These are phyloP conservation scores for Rutstroemia sp. DNA, from an alignment of 2,329 filamentous ascomycete genomes.

Conservation along the genomic window DNA sequence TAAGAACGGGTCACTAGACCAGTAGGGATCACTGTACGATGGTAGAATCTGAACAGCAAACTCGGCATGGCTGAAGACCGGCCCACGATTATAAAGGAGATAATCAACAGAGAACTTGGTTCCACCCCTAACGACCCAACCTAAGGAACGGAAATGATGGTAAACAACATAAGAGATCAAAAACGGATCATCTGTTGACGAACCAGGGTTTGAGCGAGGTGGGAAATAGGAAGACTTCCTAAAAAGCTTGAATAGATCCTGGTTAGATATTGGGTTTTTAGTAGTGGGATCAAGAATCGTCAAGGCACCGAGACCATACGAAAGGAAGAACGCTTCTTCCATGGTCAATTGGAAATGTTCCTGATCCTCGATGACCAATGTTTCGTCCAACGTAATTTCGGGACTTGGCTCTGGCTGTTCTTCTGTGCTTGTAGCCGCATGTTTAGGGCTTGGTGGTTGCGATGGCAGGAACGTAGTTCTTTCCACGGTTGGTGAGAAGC, in stretches of 20 bases:
- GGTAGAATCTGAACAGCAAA: constrained; percentile 83
- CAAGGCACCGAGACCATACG: constrained; percentile 71
- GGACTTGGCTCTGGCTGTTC: constrained; percentile 1
- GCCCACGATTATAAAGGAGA: constrained; percentile 87
- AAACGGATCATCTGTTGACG: constrained; percentile 75
- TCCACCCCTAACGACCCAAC: constrained; percentile 88
- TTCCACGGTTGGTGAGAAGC: constrained; percentile 61
- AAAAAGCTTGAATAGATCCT: constrained; percentile 3
- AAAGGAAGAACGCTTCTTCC: constrained; percentile 88
- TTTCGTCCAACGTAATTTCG: constrained; percentile 15
- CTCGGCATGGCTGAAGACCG: constrained; percentile 90
- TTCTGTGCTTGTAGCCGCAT: constrained; percentile 3
- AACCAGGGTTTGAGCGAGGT: constrained; percentile 35
- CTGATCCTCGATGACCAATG: constrained; percentile 40
- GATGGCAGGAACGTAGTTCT: constrained; percentile 54
- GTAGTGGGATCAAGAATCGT: constrained; percentile 47
- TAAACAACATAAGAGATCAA: constrained; percentile 83
- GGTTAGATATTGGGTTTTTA: constrained; percentile 17
- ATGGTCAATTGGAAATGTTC: constrained; percentile 89
- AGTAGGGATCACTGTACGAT: constrained; percentile 67
- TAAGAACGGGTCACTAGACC: constrained; percentile 45
- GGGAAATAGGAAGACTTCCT: constrained; percentile 63
- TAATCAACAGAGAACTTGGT: constrained; percentile 95
- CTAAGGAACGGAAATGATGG: constrained; percentile 91
- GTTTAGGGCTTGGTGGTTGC: constrained; percentile 30